Percentiles rank a stretch among this genome's conserved stretches.
These are phyloP conservation scores for Radiomyces spectabilis DNA, from an alignment of 192 early-diverging fungal species.

Conservation along the genomic window DNA sequence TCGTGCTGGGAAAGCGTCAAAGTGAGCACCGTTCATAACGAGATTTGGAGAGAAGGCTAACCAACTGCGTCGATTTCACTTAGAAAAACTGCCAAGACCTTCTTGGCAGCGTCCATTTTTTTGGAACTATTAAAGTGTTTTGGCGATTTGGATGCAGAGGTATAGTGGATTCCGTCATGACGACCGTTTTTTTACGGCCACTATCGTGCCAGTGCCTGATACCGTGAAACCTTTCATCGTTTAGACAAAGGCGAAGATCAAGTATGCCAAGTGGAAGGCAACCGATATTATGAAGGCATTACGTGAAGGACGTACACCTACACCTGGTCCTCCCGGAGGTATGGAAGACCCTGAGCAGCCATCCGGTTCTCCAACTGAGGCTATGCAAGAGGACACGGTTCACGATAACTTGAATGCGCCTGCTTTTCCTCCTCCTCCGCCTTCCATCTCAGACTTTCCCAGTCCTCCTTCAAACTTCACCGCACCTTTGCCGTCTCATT, in stretches of 20 bases:
- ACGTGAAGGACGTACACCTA: constrained; percentile 72
- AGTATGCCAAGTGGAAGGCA: constrained; percentile 95
- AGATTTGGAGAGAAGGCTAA: not conserved
- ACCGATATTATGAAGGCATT: constrained; percentile 89
- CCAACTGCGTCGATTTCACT: not conserved
- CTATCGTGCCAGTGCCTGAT: no score
- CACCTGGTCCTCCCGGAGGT: constrained; percentile 44
- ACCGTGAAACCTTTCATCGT: not conserved
- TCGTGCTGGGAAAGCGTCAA: constrained; percentile 65
- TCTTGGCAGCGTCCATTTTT: constrained; percentile 85
- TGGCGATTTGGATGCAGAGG: constrained; percentile 63
- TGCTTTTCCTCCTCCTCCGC: not conserved
- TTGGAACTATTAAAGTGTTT: constrained; percentile 82
- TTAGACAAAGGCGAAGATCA: constrained; percentile 78
- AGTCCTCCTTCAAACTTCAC: constrained; percentile 34
- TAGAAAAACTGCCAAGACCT: constrained; percentile 84
- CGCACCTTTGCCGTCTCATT: constrained; percentile 15
- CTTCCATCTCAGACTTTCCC: constrained; percentile 25
- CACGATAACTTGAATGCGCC: not conserved
- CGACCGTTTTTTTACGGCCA: no score
- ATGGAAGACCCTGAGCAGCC: constrained; percentile 2
- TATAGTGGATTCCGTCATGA: constrained; percentile 6
- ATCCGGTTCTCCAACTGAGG: not conserved
- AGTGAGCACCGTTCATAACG: constrained; percentile 42
- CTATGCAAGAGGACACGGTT: not conserved